phyloP scores from a whole-genome alignment of 164 flowering plant genomes.

The Magnolia officinalis region DNA sequence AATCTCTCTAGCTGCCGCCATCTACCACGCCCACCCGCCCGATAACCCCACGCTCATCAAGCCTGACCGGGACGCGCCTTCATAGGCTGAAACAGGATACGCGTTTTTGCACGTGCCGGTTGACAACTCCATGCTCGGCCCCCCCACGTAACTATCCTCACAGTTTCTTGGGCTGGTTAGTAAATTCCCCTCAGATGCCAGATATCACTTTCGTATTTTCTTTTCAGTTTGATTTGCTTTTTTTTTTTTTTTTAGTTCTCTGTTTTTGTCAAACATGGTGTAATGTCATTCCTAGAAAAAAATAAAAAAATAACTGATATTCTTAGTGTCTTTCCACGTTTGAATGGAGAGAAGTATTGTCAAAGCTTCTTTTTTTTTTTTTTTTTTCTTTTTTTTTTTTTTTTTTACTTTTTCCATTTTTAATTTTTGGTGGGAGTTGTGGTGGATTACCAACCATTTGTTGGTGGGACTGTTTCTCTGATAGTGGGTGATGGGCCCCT shows the following conservation, averaged over 20 bases:
- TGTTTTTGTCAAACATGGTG: constrained; percentile 39
- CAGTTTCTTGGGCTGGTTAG: neutral
- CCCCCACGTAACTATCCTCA: neutral
- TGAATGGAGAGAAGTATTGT: neutral
- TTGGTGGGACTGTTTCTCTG: too few species aligned
- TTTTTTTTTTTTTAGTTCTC: neutral
- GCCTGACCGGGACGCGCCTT: neutral
- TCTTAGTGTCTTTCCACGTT: neutral
- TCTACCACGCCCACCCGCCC: constrained; percentile 20
- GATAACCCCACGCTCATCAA: neutral
- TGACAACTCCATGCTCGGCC: constrained; percentile 11
- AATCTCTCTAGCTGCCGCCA: constrained; percentile 68
- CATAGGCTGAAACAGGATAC: neutral
- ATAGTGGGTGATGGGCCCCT: too few species aligned
- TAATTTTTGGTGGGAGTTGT: too few species aligned
- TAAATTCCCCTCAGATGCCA: constrained; percentile 9
- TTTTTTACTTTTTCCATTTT: too few species aligned
- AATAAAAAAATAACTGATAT: neutral
- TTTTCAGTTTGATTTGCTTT: constrained; percentile 10
- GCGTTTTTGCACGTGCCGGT: constrained; percentile 16
- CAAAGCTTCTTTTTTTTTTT: neutral
- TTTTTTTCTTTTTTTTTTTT: too few species aligned
- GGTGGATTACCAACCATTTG: too few species aligned
- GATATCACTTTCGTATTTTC: constrained; percentile 26
- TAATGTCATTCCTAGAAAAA: constrained; percentile 34